These are phyloP conservation scores for Mycosarcoma mackinlayi DNA, from an alignment of 1,284 basidiomycete species.

Conservation along the genomic window DNA sequence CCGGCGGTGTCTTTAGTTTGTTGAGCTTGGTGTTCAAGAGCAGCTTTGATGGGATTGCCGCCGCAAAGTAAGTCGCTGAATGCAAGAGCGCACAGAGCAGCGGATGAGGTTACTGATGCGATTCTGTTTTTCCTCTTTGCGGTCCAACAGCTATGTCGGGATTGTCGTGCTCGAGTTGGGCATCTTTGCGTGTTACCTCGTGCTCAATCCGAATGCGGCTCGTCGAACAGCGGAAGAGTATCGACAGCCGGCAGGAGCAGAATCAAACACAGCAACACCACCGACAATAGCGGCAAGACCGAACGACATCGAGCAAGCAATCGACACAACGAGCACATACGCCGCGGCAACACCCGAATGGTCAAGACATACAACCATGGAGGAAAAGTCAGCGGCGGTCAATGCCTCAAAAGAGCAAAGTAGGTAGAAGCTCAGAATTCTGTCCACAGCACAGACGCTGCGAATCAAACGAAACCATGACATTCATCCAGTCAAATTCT, in stretches of 20 bases:
- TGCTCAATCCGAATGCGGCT: conserved; percentile 74
- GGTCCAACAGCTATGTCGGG: conserved; percentile 70
- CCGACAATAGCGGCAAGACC: neutral
- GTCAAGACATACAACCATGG: conserved; percentile 28
- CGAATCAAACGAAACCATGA: no score
- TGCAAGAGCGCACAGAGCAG: no score
- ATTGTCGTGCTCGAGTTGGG: conserved; percentile 74
- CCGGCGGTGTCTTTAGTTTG: conserved; percentile 78
- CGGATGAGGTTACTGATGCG: no score
- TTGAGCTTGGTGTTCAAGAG: conserved; percentile 78
- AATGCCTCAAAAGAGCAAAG: no score
- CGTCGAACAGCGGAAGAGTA: conserved; percentile 1
- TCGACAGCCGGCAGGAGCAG: neutral
- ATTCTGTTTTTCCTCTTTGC: neutral
- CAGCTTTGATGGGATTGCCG: conserved; percentile 77
- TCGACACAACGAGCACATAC: neutral
- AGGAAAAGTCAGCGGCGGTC: conserved; percentile 15
- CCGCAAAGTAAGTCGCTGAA: conserved; percentile 56
- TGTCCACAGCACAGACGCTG: no score
- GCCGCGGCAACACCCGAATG: conserved; percentile 22
- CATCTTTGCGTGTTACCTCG: conserved; percentile 74
- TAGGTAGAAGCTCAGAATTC: no score
- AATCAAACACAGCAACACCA: neutral
- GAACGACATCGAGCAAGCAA: conserved; percentile 8
- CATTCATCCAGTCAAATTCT: no score